Conservation (phyloP, 2,329 filamentous ascomycete species). For the Microsporum canis region DNA sequence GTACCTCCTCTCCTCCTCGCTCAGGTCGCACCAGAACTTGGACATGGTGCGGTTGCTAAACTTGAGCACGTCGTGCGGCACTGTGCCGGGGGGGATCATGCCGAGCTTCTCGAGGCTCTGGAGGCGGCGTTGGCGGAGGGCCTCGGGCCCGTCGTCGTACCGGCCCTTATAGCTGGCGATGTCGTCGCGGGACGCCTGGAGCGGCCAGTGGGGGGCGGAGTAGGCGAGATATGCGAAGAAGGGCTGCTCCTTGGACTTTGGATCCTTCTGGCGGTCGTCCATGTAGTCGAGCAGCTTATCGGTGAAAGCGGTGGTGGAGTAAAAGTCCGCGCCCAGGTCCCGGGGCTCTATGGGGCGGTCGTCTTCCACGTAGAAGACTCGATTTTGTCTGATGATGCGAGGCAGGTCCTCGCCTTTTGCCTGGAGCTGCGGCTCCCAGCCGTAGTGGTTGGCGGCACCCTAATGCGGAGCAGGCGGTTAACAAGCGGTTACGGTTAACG, state of each 20-base stretch:
- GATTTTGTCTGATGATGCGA: constrained; percentile 31
- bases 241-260: constrained; percentile 20
- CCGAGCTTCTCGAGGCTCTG: constrained; percentile 47
- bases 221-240: constrained; percentile 54
- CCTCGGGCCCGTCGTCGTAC: constrained; percentile 51
- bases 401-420: constrained; percentile 32
- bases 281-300: constrained; percentile 44
- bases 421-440: constrained; percentile 39
- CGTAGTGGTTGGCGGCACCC: constrained; percentile 40
- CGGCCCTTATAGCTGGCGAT: constrained; percentile 49
- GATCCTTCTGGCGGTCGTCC: constrained; percentile 36
- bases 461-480: not conserved
- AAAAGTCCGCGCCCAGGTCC: constrained; percentile 42
- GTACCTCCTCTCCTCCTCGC: constrained; percentile 29
- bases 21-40: constrained; percentile 29
- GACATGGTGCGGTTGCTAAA: constrained; percentile 40
- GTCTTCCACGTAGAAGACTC: constrained; percentile 38
- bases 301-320: constrained; percentile 44
- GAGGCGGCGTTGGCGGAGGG: constrained; percentile 43
- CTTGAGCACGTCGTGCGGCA: constrained; percentile 27
- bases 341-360: constrained; percentile 30
- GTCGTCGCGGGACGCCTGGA: constrained; percentile 47
- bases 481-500: too few species aligned
- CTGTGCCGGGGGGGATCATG: constrained; percentile 40
- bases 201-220: constrained; percentile 53